phyloP scores from a whole-genome alignment of 345 rosid species.

The Gossypium herbaceum region DNA sequence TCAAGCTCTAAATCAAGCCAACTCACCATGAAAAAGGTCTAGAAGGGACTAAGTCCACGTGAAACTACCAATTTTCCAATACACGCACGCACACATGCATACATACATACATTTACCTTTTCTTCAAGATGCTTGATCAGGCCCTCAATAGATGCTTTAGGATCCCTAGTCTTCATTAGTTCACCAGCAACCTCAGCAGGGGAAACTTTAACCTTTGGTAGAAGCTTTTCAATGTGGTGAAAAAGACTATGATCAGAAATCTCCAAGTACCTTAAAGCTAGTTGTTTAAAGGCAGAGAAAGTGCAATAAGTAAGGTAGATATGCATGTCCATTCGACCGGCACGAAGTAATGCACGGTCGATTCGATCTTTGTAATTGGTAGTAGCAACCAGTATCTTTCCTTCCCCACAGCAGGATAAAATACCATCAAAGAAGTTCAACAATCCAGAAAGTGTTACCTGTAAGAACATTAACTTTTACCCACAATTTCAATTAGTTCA shows the following conservation, averaged over 20 bases:
- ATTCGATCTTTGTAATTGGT: slow-evolving; percentile 39
- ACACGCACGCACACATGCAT: not conserved
- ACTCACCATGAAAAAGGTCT: not conserved
- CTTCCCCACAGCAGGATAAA: slow-evolving; percentile 45
- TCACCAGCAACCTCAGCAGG: slow-evolving; percentile 45
- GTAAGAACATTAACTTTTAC: not conserved
- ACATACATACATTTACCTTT: slow-evolving; percentile 24
- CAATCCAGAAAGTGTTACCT: slow-evolving; percentile 43
- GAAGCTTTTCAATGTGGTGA: slow-evolving; percentile 22
- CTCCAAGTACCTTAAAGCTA: slow-evolving; percentile 28
- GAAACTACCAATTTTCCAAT: not conserved
- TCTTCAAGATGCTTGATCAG: slow-evolving; percentile 27
- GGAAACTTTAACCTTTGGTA: slow-evolving; percentile 26
- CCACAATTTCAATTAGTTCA: no score
- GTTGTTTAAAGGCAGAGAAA: slow-evolving; percentile 39
- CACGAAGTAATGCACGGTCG: slow-evolving; percentile 38
- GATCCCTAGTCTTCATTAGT: slow-evolving; percentile 28
- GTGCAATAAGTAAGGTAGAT: slow-evolving; percentile 34
- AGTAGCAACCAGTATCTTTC: slow-evolving; percentile 39
- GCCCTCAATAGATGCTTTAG: slow-evolving; percentile 16
- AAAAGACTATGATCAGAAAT: slow-evolving; percentile 26
- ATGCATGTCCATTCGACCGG: slow-evolving; percentile 44
- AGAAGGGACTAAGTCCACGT: not conserved
- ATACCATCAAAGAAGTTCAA: slow-evolving; percentile 45
- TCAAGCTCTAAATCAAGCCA: not conserved